Base-by-base conservation (phyloP, 1,139 yeast species). In the Taphrina flavorubra region DNA sequence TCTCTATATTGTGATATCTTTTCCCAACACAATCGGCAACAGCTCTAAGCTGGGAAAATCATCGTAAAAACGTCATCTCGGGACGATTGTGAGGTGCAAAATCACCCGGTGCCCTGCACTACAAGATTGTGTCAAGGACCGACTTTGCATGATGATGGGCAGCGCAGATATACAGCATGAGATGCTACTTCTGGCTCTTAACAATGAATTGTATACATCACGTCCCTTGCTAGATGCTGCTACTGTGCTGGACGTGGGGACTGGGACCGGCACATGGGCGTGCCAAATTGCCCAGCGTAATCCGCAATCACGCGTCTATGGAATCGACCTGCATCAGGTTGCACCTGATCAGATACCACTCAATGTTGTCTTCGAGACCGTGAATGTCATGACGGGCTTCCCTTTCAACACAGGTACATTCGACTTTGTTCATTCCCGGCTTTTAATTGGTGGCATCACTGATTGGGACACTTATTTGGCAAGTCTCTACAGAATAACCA, bases 201-300 rank as follows among this genome's bases (percentile, higher is more conserved):
- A 44, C 3, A 20, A 55, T 25, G 47, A 42, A 34, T 55, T 63
- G 7, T 55, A 55, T 34, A 63, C 67, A 14, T 42, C 67, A 10
- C n/a, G 44, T 7, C 18, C 67, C 5, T 18, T 53, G 18, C 40
- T 51, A 11, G 42, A 18, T 6, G 46, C 44, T 2, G 61, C 67
- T 20, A 63, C 67, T 4, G 51, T 70, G 44, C 70, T 70, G 5
- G 72, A 70, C 55, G 68, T 68, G 44, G 71, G 71, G 37, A 61
- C 69, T 25, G 71, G 71, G n/a, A 62, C 71, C 31, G 72, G 72
- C 18, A 51, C 53, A 3, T 70, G 72, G 72, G 71, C 71, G 11
- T 64, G 57, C 53, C 71, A 70, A 31, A 13, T 70, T 25, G 72
- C 70, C 11, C 62, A 56, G 39, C 67, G 64, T n/a, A 49, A 70